A percentile compares a stretch with the other conserved stretches of the same genome.
These are phyloP conservation scores for Gracilaria domingensis DNA, from an alignment of 23 red algal genomes.

Conservation along the genomic window DNA sequence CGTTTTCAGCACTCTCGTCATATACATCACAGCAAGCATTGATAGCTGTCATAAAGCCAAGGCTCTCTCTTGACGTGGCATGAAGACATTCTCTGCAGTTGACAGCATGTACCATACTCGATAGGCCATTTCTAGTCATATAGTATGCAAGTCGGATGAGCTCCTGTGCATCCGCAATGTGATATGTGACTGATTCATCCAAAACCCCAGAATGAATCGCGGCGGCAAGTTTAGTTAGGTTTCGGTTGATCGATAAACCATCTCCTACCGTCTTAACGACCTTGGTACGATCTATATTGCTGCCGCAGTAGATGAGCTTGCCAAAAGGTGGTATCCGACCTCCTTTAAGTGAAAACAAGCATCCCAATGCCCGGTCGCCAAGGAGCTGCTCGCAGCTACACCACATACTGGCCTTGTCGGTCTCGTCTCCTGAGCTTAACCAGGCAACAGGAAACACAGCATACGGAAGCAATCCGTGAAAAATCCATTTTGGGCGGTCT, in stretches of 20 bases:
- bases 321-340: not conserved
- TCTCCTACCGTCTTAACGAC: not conserved
- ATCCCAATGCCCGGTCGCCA: not conserved
- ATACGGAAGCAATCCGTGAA: not conserved
- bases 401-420: not conserved
- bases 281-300: too few species aligned
- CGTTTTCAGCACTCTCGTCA: not conserved
- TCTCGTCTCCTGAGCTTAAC: not conserved
- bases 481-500: not conserved
- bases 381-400: not conserved
- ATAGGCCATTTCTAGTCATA: not conserved
- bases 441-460: not conserved
- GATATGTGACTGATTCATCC: constrained; percentile 7
- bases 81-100: constrained; percentile 17
- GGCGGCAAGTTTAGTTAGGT: not conserved
- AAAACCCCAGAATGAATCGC: constrained; percentile 6
- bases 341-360: not conserved
- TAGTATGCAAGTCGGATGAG: constrained; percentile 9
- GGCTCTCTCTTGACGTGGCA: not conserved
- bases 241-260: not conserved
- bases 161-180: constrained; percentile 9
- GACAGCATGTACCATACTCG: not conserved
- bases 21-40: not conserved
- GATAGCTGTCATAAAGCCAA: not conserved
- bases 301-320: not conserved